Conservation (phyloP, 1,139 yeast genomes). For the Yamadazyma triangularis region DNA sequence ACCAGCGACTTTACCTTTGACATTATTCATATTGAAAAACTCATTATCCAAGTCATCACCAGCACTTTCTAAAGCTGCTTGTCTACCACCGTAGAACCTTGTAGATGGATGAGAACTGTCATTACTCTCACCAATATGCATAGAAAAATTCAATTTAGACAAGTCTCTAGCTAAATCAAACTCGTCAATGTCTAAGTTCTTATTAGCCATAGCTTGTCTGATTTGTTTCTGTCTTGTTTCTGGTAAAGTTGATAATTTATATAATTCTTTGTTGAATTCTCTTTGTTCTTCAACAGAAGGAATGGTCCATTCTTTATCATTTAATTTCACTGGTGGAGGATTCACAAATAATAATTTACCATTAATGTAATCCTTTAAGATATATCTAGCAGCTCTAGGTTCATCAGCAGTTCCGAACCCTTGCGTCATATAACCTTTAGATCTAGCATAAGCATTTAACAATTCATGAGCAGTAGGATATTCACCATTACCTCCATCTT, state of each 20-base stretch:
- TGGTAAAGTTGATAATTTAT: constrained; percentile 60
- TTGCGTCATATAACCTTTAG: constrained; percentile 96
- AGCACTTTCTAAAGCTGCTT: constrained; percentile 72
- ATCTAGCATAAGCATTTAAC: constrained; percentile 88
- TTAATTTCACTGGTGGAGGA: constrained; percentile 70
- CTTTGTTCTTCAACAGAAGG: constrained; percentile 43
- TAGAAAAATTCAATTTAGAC: constrained; percentile 70
- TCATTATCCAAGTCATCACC: constrained; percentile 81
- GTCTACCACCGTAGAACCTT: constrained; percentile 69
- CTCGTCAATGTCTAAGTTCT: constrained; percentile 46
- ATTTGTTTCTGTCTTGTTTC: constrained; percentile 73
- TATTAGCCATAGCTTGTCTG: constrained; percentile 50
- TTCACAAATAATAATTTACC: constrained; percentile 82
- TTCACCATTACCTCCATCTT: constrained; percentile 84
- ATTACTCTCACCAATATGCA: constrained; percentile 46
- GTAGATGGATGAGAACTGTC: constrained; percentile 34
- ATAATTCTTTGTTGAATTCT: constrained; percentile 70
- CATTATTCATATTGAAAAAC: constrained; percentile 66
- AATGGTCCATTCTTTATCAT: constrained; percentile 34
- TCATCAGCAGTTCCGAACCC: constrained; percentile 98
- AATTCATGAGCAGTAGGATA: constrained; percentile 86
- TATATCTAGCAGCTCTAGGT: constrained; percentile 88
- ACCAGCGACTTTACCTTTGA: constrained; percentile 56
- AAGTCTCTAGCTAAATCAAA: constrained; percentile 70
- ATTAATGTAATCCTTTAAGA: constrained; percentile 89